Conservation (phyloP, 306 rosid species). For the Medicago ruthenica region DNA sequence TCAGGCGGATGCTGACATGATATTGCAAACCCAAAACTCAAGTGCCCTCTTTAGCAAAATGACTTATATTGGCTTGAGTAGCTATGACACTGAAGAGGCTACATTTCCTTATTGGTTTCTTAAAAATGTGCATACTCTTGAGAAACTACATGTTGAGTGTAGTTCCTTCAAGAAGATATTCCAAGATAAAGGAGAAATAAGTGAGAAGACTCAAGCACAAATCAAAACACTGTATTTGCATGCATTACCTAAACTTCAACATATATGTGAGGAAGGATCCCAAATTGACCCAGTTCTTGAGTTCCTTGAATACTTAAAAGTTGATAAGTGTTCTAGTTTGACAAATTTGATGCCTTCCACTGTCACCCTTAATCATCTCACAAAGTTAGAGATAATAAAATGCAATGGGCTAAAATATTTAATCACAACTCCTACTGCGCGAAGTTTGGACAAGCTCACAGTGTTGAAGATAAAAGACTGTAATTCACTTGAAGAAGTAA, state of each 20-base stretch:
- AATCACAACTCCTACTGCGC: neutral
- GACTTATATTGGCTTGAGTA: neutral
- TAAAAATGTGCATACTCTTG: neutral
- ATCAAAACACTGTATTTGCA: too few relatives aligned
- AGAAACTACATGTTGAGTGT: neutral
- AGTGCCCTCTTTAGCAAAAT: neutral
- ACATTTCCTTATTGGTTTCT: constrained; percentile 7
- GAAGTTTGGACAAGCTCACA: neutral
- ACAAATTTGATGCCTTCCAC: too few relatives aligned
- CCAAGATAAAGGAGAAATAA: too few relatives aligned
- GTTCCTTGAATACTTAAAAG: too few relatives aligned
- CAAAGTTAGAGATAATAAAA: neutral
- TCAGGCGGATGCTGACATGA: neutral
- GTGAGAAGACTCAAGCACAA: too few relatives aligned
- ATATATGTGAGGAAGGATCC: too few relatives aligned
- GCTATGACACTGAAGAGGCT: neutral
- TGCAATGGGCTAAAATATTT: neutral
- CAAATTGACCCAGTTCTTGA: too few relatives aligned
- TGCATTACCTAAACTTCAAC: too few relatives aligned
- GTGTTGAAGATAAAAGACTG: neutral
- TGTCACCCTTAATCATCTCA: too few relatives aligned
- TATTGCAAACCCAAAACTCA: neutral
- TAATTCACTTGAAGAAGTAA: neutral
- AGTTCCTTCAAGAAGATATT: too few relatives aligned
- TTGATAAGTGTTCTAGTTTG: too few relatives aligned